Percentiles rank a stretch among this genome's conserved stretches.
Evolutionary conservation across 495 filamentous ascomycete genomes (phyloP).

Genomic region (Penicillium coprophilum): DNA sequence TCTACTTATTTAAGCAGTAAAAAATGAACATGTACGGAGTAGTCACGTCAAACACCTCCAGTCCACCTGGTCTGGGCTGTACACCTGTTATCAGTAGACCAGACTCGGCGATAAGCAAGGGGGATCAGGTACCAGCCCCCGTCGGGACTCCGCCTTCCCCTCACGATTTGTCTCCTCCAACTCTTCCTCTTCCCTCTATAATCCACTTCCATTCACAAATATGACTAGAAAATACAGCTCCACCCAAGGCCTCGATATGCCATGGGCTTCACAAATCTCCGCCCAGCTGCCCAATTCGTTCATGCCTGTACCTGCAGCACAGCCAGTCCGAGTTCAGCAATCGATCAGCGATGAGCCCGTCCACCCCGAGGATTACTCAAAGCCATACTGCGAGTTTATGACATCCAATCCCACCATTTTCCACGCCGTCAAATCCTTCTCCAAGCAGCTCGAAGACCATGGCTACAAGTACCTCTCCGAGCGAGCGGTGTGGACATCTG

Average conservation of each 20-base stretch:
- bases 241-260: conserved; percentile 22
- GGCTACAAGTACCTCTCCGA: conserved; percentile 80
- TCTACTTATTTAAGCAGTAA: too few species aligned
- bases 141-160: conserved; percentile 25
- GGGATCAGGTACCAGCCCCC: conserved; percentile 16
- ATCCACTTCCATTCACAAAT: neutral
- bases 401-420: conserved; percentile 89
- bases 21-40: neutral
- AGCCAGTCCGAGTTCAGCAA: conserved; percentile 14
- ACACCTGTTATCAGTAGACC: conserved; percentile 15
- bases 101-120: conserved; percentile 24
- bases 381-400: conserved; percentile 87
- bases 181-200: conserved; percentile 4
- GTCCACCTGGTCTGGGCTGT: too few species aligned
- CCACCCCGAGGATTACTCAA: conserved; percentile 62
- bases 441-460: conserved; percentile 62
- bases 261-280: conserved; percentile 27
- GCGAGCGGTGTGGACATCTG: conserved; percentile 72
- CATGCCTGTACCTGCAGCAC: conserved; percentile 14
- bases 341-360: conserved; percentile 24
- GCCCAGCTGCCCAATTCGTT: conserved; percentile 23
- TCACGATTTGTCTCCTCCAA: conserved; percentile 24
- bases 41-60: too few species aligned
- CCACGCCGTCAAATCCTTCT: conserved; percentile 77
- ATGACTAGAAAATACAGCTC: conserved; percentile 33